A percentile compares a stretch with the other conserved stretches of the same genome.
These are phyloP conservation scores for Hypomontagnella submonticulosa DNA, from an alignment of 495 filamentous ascomycete genomes.

Conservation along the genomic window DNA sequence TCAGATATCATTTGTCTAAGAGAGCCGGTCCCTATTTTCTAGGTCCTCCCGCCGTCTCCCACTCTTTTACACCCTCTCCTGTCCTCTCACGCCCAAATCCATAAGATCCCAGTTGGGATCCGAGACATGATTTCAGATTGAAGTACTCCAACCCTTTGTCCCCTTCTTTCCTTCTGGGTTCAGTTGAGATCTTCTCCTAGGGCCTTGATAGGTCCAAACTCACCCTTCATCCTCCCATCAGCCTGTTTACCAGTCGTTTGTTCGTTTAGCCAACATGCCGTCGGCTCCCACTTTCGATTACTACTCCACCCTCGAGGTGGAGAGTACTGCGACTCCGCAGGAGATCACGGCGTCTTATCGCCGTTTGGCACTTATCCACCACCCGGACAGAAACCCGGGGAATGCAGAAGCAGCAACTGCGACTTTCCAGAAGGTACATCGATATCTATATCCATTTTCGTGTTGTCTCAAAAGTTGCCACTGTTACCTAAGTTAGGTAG, in stretches of 20 bases:
- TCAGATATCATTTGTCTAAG: too few species aligned
- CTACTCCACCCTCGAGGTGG: conserved; percentile 93
- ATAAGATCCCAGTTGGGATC: too few species aligned
- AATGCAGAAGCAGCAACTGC: conserved; percentile 54
- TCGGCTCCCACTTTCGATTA: conserved; percentile 65
- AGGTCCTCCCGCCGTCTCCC: too few species aligned
- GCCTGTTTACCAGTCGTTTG: neutral
- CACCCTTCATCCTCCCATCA: neutral
- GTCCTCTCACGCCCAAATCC: too few species aligned
- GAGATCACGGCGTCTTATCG: conserved; percentile 96
- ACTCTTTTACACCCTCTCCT: neutral
- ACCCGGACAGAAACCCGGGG: conserved; percentile 95
- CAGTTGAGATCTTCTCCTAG: neutral
- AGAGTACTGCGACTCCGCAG: conserved; percentile 81
- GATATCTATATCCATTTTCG: neutral
- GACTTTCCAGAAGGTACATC: conserved; percentile 47
- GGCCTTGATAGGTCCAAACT: neutral
- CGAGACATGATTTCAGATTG: neutral
- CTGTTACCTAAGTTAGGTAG: neutral
- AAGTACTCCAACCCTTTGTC: neutral
- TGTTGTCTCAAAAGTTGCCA: neutral
- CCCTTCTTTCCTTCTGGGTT: neutral
- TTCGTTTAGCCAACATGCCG: conserved; percentile 28
- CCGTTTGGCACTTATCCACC: conserved; percentile 87
- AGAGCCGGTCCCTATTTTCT: neutral